These are phyloP conservation scores for Leptodermis oblonga DNA, from an alignment of 257 asterid species.

Conservation along the genomic window DNA sequence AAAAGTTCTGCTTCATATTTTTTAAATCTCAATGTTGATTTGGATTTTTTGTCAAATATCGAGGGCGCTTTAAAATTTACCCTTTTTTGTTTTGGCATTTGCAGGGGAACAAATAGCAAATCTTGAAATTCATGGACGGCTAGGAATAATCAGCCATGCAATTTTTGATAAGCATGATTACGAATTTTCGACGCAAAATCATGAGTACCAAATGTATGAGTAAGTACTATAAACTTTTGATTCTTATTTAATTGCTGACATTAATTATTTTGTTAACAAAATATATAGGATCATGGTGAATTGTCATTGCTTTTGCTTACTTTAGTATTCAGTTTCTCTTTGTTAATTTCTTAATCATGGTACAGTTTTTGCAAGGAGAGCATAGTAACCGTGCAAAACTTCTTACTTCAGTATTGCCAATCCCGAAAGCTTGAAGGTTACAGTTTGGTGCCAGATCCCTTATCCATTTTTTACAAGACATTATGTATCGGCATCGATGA, in stretches of 20 bases:
- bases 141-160: constrained; percentile 60
- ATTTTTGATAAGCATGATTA: constrained; percentile 37
- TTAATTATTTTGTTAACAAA: too few species aligned
- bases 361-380: constrained; percentile 50
- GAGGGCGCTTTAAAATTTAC: too few species aligned
- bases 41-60: too few species aligned
- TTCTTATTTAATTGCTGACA: too few species aligned
- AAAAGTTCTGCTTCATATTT: too few species aligned
- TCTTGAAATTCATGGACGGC: constrained; percentile 62
- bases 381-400: constrained; percentile 44
- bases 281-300: neutral
- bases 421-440: constrained; percentile 51
- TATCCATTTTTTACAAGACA: constrained; percentile 49
- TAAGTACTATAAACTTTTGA: constrained; percentile 21
- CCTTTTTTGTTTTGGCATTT: neutral
- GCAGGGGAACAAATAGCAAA: constrained; percentile 38
- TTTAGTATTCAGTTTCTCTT: too few species aligned
- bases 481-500: constrained; percentile 42
- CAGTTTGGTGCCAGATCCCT: constrained; percentile 47
- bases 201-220: constrained; percentile 51
- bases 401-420: constrained; percentile 51
- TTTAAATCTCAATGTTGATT: too few species aligned
- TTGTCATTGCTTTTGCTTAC: too few species aligned
- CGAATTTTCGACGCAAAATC: constrained; percentile 26
- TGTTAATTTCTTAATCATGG: neutral